Percentiles rank a stretch among this genome's conserved stretches.
Conservation (phyloP, 2,329 filamentous ascomycete genomes). For the Metarhizium guizhouense region DNA sequence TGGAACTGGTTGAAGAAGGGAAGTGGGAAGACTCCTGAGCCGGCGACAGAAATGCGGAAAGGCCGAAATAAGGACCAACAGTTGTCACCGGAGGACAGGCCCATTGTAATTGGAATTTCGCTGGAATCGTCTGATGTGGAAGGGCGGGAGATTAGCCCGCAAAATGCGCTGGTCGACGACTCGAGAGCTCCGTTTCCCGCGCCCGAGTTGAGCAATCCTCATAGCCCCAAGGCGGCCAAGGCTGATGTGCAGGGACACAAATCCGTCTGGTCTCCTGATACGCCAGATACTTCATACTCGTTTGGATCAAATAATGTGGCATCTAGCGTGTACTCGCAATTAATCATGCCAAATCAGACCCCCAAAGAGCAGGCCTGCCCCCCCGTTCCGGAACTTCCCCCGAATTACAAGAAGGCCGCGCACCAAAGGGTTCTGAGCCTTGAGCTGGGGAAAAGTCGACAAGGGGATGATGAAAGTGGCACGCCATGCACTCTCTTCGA, state of each 20-base stretch:
- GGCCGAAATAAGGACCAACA: constrained; percentile 27
- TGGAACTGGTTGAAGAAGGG: constrained; percentile 47
- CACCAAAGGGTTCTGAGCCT: constrained; percentile 26
- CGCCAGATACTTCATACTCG: constrained; percentile 39
- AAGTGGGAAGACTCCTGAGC: constrained; percentile 19
- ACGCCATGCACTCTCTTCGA: constrained; percentile 62
- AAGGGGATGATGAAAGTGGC: constrained; percentile 39
- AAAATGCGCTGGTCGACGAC: constrained; percentile 35
- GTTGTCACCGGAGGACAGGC: constrained; percentile 59
- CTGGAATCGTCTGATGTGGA: constrained; percentile 39
- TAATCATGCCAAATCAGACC: constrained; percentile 27
- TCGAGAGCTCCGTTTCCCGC: constrained; percentile 12
- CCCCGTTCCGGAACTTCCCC: constrained; percentile 52
- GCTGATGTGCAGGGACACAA: constrained; percentile 11
- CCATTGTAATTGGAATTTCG: constrained; percentile 64
- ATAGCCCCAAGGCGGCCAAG: background rate
- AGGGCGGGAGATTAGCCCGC: constrained; percentile 33
- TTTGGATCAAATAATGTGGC: constrained; percentile 32
- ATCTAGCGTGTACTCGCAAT: constrained; percentile 55
- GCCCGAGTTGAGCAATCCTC: background rate
- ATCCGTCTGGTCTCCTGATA: constrained; percentile 55
- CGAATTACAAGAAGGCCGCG: constrained; percentile 25
- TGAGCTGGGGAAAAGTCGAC: constrained; percentile 18
- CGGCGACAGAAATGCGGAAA: constrained; percentile 18
- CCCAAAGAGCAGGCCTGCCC: constrained; percentile 40